Percentiles rank a stretch among this genome's conserved stretches.
Conservation (phyloP, 805 yeast genomes). For the Zygotorulaspora chibaensis region DNA sequence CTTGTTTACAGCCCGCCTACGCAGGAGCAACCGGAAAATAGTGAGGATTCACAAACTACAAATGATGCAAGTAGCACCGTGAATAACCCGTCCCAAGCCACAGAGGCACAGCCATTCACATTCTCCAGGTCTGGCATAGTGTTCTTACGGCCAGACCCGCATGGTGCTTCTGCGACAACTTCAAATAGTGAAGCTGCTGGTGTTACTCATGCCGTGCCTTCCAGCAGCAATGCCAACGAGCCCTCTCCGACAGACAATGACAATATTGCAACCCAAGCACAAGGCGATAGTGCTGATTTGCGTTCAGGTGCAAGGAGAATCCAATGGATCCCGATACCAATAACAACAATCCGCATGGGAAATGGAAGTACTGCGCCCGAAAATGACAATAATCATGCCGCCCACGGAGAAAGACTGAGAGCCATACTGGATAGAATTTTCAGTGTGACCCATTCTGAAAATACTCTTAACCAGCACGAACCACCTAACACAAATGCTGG, state of each 20-base stretch:
- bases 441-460: constrained; percentile 11
- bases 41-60: constrained; percentile 3
- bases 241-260: neutral
- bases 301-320: constrained; percentile 8
- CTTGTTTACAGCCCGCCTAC: constrained; percentile 18
- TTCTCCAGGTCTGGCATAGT: constrained; percentile 21
- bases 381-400: neutral
- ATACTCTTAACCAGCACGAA: constrained; percentile 1
- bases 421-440: constrained; percentile 23
- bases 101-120: constrained; percentile 11
- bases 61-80: neutral
- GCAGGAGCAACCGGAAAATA: constrained; percentile 1
- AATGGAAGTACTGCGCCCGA: neutral
- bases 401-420: constrained; percentile 17
- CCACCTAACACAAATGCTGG: neutral
- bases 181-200: neutral
- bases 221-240: neutral
- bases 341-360: constrained; percentile 12
- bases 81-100: neutral
- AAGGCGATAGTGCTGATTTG: constrained; percentile 2
- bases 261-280: neutral
- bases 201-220: neutral
- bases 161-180: neutral
- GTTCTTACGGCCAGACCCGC: constrained; percentile 15
- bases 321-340: constrained; percentile 21